Conservation (phyloP, 2,329 filamentous ascomycete genomes). For the Ilyonectria destructans region DNA sequence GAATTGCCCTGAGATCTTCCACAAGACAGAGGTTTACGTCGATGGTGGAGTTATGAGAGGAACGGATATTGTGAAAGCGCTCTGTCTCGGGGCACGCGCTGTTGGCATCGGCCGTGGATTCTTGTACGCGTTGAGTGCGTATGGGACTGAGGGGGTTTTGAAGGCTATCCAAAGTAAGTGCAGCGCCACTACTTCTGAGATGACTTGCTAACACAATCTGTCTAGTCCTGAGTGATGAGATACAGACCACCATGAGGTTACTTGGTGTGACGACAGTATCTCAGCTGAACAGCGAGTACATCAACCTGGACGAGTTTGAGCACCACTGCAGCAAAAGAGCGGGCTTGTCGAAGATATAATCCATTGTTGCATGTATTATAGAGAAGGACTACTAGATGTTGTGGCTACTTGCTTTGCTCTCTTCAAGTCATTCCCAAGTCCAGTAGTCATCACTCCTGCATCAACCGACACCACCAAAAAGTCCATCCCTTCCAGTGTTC, state of each 20-base stretch:
- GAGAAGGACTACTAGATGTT: not conserved
- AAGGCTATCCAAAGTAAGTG: conserved; percentile 16
- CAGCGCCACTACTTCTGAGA: too few relatives aligned
- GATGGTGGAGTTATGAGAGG: conserved; percentile 53
- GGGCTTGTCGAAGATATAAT: not conserved
- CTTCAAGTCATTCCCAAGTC: not conserved
- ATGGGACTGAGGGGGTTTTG: conserved; percentile 6
- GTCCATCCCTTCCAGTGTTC: not conserved
- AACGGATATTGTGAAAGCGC: conserved; percentile 52
- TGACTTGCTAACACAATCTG: not conserved
- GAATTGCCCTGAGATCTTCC: conserved; percentile 48
- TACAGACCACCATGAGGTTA: conserved; percentile 48
- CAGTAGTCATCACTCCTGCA: not conserved
- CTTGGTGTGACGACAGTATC: not conserved
- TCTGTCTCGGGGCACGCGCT: conserved; percentile 51
- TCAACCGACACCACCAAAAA: conserved; percentile 13
- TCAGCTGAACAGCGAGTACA: not conserved
- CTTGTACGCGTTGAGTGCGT: conserved; percentile 18
- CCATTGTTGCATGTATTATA: not conserved
- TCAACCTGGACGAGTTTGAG: not conserved
- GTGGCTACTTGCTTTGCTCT: not conserved
- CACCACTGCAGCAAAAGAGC: not conserved
- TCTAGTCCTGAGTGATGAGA: conserved; percentile 56
- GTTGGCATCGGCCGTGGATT: conserved; percentile 56
- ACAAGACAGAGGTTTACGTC: conserved; percentile 48